Percentiles rank a stretch among this genome's conserved stretches.
These are phyloP conservation scores for Inga leiocalycina DNA, from an alignment of 306 rosid genomes.

Conservation along the genomic window DNA sequence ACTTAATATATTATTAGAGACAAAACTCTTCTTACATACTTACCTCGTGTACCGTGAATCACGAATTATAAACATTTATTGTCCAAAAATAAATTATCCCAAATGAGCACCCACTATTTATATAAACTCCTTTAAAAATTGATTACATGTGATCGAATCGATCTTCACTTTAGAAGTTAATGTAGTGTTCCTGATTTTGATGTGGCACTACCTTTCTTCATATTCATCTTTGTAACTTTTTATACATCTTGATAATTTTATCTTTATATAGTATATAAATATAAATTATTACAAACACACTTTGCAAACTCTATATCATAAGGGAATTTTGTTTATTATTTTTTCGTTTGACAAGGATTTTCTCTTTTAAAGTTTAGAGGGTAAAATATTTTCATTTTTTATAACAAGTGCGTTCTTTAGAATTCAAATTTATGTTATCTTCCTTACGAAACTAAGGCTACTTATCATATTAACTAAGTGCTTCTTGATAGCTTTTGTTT, in stretches of 20 bases:
- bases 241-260: not conserved
- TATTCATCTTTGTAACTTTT: not conserved
- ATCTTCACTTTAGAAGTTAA: not conserved
- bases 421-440: too few species aligned
- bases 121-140: not conserved
- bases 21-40: too few species aligned
- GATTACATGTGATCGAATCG: not conserved
- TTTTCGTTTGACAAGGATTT: too few species aligned
- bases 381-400: too few species aligned
- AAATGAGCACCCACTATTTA: not conserved
- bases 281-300: not conserved
- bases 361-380: too few species aligned
- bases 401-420: too few species aligned
- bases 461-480: too few species aligned
- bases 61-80: too few species aligned
- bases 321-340: not conserved
- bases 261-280: not conserved
- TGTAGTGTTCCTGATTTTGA: not conserved
- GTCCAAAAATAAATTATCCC: too few species aligned
- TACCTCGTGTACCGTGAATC: too few species aligned
- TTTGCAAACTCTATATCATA: not conserved
- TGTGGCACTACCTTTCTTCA: not conserved
- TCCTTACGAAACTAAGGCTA: rapidly evolving
- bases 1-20: too few species aligned
- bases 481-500: too few species aligned